Base-by-base conservation (phyloP, 2,329 filamentous ascomycete genomes). In the Phialophora expanda region DNA sequence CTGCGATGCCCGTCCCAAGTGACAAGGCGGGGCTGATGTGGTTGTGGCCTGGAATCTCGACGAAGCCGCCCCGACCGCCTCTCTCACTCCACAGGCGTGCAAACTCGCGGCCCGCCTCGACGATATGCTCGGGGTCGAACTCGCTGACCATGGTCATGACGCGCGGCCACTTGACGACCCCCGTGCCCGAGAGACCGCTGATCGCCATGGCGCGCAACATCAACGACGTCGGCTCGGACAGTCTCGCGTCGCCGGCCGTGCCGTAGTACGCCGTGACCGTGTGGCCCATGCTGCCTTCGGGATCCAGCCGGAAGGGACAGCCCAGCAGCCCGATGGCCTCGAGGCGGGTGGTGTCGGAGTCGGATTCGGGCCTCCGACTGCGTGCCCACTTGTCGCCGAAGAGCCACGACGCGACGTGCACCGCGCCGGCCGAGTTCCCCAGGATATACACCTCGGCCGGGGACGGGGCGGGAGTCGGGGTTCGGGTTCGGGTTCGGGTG, bases 11-110 rank as follows among this genome's bases (percentile, higher is more conserved):
- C 30, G 59, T 62, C 20, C 64, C 64, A 24, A 66, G 34, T 3
- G 59, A 50, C 17, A 66, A 22, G 24, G 59, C 57, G 20, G 64
- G 64, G 24, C 64, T 66, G 59, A 66, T 55, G 17, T 66, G 64
- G 50, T 66, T 66, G 38, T 66, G 64, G 38, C 64, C 64, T 24
- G 11, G 8, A 5, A 60, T 24, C 44, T 48, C 44, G 20, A 48
- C 17, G 20, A 48, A 20, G 2, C 17, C 44, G 17, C 44, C 44
- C 20, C 30, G 12, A 17, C 24, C 26, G 4, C 56, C n/a, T 8
- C 20, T 48, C 58, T 54, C 22, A 32, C 11, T 32, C 56, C 34
- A 24, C 2, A 41, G 5, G 54, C n/a, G 6, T 62, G 38, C 9
- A 34, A 41, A 41, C 44, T 20, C 44, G 17, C 44, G 17, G 17